phyloP scores from a whole-genome alignment of 139 green algal species.

The Desmodesmus armatus region DNA sequence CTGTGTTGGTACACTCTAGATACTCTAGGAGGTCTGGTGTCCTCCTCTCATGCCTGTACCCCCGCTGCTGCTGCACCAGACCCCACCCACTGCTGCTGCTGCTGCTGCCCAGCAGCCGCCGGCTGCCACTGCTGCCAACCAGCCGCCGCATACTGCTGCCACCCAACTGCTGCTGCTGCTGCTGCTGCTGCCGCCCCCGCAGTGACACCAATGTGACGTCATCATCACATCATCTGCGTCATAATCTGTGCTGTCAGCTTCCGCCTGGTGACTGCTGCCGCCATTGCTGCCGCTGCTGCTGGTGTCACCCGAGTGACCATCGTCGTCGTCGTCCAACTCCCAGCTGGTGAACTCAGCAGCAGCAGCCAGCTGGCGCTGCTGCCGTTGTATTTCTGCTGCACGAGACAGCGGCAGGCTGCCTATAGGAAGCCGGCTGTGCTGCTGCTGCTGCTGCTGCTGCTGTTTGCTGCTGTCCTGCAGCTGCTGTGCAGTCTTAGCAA shows the following conservation, averaged over 20 bases:
- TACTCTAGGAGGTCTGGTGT: constrained; percentile 31
- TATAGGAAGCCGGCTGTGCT: background rate
- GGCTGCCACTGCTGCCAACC: background rate
- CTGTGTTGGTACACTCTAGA: constrained; percentile 19
- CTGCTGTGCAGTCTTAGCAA: no score
- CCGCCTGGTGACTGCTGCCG: no score
- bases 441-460: constrained; percentile 25
- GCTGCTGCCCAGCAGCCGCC: constrained; percentile 5
- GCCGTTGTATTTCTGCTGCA: no score
- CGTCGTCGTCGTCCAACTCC: background rate
- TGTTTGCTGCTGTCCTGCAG: background rate
- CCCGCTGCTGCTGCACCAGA: background rate
- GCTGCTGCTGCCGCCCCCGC: no score
- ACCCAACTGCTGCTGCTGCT: no score
- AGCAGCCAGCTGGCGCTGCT: background rate
- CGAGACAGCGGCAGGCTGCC: background rate
- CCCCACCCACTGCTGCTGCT: constrained; percentile 9
- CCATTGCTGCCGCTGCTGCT: no score
- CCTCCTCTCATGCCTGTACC: background rate
- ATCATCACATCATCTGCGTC: no score
- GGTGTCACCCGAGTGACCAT: background rate
- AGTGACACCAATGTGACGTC: no score
- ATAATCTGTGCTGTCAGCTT: no score
- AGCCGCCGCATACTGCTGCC: no score
- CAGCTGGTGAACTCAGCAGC: background rate